Percentiles rank a stretch among this genome's conserved stretches.
These are phyloP conservation scores for Bromus sterilis DNA, from an alignment of 176 grass and related monocot species.

Conservation along the genomic window DNA sequence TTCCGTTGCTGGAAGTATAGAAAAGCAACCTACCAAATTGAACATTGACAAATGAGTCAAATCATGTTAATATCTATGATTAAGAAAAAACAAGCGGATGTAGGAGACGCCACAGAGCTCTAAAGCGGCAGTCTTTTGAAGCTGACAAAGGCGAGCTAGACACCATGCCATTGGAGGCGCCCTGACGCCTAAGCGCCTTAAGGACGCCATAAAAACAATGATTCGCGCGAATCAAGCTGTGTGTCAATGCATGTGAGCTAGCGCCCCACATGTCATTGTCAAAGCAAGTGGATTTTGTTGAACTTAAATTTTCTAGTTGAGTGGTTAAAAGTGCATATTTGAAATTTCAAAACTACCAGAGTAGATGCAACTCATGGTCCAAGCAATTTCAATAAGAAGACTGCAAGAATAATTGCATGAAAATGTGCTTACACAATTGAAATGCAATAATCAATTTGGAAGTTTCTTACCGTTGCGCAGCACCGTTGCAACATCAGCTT, in stretches of 20 bases:
- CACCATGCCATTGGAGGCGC: too few species aligned
- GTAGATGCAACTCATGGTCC: neutral
- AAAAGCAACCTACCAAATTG: constrained; percentile 76
- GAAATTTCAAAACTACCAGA: neutral
- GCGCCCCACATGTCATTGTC: neutral
- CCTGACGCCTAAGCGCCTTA: too few species aligned
- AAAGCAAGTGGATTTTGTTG: neutral
- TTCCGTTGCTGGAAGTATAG: constrained; percentile 93
- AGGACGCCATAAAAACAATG: too few species aligned
- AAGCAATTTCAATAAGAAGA: neutral
- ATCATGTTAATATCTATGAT: constrained; percentile 24
- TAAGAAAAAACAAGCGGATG: too few species aligned
- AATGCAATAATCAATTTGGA: neutral
- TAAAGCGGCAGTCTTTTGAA: too few species aligned
- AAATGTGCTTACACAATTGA: neutral
- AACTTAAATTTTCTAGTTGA: neutral
- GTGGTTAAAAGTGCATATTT: neutral
- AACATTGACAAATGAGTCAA: constrained; percentile 17
- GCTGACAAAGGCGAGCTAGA: too few species aligned
- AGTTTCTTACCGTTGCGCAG: constrained; percentile 78
- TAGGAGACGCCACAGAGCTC: too few species aligned
- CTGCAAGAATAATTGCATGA: neutral
- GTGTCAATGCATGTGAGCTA: neutral
- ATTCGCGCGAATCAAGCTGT: too few species aligned
- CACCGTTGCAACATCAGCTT: constrained; percentile 95